Evolutionary conservation across 164 flowering plant genomes (phyloP), one percentile per base, ranked within the genome.

Genomic region (Pachysandra terminalis): DNA sequence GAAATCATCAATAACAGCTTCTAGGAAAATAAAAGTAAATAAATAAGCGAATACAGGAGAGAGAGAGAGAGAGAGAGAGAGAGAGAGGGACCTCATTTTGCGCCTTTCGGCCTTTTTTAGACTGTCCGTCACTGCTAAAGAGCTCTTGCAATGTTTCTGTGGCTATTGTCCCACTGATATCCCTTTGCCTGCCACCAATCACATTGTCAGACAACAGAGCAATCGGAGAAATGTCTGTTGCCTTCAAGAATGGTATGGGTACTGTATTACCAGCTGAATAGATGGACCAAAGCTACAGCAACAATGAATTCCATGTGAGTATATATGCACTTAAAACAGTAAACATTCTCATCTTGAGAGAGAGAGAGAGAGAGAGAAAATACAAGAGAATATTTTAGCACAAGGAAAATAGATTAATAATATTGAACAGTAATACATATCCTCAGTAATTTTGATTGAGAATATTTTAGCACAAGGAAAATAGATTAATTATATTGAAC

Each of bases 181-280:
- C 88, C 28, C 19, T 73, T 58, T 85, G 86, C 69, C 82, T 72
- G 23, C 79, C 76, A 40, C 90, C 90, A 56, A 86, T 77, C 67
- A 82, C 81, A 74, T 87, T 88, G 71, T 81, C 94, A 35, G 99
- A 93, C 73, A 96, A 76, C 40, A 96, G 84, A 40, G 99, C 96
- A 54, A 96, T 90, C 5, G 99, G 99, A 40, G 99, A 92, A 80
- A 96, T 91, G 69, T 96, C 98, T 10, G 97, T 89, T 53, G 99
- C 99, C 75, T 87, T 84, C 81, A 96, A 76, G 74, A 93, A 93
- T 57, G 99, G 98, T 67, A 96, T 90, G 7, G 99, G 99, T 12
- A 96, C 96, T 37, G 99, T 93, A 71, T 96, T 96, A 37, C 99
- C 98, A 71, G 97, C 99, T 19, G 97, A 86, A 73, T 96, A 96